Conservation (phyloP, 106 monocot species). For the Allium sativum region DNA sequence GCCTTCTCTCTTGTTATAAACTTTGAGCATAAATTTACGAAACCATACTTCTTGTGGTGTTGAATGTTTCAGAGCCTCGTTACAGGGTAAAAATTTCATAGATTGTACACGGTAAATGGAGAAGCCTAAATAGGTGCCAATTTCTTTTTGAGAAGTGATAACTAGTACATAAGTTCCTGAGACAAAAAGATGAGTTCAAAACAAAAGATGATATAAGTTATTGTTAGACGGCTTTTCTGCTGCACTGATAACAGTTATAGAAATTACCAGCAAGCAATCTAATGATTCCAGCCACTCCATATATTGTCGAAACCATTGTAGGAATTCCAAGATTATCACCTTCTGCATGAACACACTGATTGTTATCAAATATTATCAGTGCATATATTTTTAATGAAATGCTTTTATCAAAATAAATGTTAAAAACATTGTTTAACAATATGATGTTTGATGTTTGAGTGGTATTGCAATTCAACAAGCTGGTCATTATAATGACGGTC, state of each 20-base stretch:
- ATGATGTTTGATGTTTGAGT: too few species aligned
- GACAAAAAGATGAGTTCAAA: constrained; percentile 8
- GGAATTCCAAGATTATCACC: constrained; percentile 25
- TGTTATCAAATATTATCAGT: background rate
- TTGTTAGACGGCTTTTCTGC: too few species aligned
- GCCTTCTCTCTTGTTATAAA: constrained; percentile 3
- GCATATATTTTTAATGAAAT: too few species aligned
- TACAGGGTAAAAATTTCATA: constrained; percentile 75
- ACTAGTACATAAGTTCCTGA: constrained; percentile 77
- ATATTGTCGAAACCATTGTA: constrained; percentile 44
- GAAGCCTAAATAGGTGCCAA: constrained; percentile 46
- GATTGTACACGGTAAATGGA: constrained; percentile 54
- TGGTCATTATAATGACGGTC: too few species aligned
- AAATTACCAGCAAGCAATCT: constrained; percentile 66
- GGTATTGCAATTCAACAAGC: too few species aligned
- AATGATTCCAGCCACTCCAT: constrained; percentile 67
- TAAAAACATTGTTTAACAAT: too few species aligned
- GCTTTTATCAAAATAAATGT: too few species aligned
- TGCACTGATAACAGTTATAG: background rate
- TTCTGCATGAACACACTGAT: constrained; percentile 23
- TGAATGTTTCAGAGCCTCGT: constrained; percentile 44
- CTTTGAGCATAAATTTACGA: background rate
- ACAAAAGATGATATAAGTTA: background rate
- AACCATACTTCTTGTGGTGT: constrained; percentile 63
- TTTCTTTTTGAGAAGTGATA: constrained; percentile 71